phyloP scores from a whole-genome alignment of 768 basidiomycete genomes.

The Panaeolus papilionaceus region DNA sequence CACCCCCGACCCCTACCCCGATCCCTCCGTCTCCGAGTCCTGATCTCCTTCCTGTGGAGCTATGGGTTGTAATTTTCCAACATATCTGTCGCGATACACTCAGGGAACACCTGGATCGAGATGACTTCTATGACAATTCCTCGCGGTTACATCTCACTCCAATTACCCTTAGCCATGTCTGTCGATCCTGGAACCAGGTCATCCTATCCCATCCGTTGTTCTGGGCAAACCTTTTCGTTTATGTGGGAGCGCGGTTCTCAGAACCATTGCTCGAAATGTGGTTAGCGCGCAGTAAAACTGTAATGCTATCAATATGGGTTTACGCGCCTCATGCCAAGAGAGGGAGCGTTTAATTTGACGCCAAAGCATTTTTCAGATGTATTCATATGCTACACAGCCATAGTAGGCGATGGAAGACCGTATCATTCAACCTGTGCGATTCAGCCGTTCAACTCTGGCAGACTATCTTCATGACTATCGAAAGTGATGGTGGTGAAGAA shows the following conservation, averaged over 20 bases:
- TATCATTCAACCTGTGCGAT: constrained; percentile 3
- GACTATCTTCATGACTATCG: neutral
- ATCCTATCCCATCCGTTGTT: neutral
- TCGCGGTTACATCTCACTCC: neutral
- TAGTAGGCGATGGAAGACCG: neutral
- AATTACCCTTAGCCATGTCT: neutral
- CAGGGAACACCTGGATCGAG: neutral
- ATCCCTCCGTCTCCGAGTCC: neutral
- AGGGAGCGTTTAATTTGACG: neutral
- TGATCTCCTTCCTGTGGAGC: constrained; percentile 5
- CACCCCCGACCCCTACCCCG: neutral
- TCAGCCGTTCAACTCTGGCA: neutral
- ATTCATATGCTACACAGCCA: neutral
- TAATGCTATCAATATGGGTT: neutral
- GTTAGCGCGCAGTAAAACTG: neutral
- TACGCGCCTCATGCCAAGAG: neutral
- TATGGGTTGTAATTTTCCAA: neutral
- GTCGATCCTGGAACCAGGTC: neutral
- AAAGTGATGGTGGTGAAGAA: neutral
- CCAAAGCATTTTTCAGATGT: neutral
- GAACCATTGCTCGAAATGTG: neutral
- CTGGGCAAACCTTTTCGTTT: neutral
- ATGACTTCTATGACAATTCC: neutral
- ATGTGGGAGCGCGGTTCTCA: neutral
- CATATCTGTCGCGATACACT: neutral